Percentiles rank a stretch among this genome's conserved stretches.
These are phyloP conservation scores for Candida sp. DNA, from an alignment of 1,139 yeast genomes.

Conservation along the genomic window DNA sequence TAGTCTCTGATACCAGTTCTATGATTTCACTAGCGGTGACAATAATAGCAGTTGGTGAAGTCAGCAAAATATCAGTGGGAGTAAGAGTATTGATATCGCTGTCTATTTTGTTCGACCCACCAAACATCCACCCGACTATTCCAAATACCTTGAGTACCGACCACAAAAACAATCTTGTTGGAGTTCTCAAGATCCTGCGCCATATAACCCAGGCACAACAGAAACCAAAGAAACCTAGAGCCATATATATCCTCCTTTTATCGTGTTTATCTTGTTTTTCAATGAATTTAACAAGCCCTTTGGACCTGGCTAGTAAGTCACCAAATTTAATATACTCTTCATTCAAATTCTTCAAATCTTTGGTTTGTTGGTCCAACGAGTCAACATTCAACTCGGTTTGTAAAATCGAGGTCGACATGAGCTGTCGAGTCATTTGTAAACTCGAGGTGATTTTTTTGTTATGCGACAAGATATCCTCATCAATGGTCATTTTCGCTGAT, in stretches of 20 bases:
- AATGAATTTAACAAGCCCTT: conserved; percentile 55
- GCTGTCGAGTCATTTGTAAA: conserved; percentile 49
- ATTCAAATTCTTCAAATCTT: conserved; percentile 46
- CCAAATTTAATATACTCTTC: conserved; percentile 53
- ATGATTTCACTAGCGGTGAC: background rate
- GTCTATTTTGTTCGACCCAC: conserved; percentile 1
- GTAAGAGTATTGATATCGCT: background rate
- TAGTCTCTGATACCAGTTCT: conserved; percentile 1
- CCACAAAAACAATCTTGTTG: conserved; percentile 59
- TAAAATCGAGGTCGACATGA: conserved; percentile 52
- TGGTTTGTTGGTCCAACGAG: conserved; percentile 57
- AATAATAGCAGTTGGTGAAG: background rate
- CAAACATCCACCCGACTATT: conserved; percentile 27
- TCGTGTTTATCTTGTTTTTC: conserved; percentile 69
- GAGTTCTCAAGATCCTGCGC: conserved; percentile 57
- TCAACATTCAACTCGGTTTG: conserved; percentile 64
- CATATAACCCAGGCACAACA: conserved; percentile 65
- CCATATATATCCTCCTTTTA: conserved; percentile 53
- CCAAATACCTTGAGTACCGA: conserved; percentile 46
- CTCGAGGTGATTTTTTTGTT: conserved; percentile 54
- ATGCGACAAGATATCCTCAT: conserved; percentile 39
- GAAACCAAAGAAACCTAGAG: conserved; percentile 53
- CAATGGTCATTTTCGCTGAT: conserved; percentile 14
- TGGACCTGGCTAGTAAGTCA: conserved; percentile 51
- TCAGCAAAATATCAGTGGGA: background rate